Evolutionary conservation across 2,329 filamentous ascomycete genomes (phyloP).

Genomic region (Chaetomium sp.): DNA sequence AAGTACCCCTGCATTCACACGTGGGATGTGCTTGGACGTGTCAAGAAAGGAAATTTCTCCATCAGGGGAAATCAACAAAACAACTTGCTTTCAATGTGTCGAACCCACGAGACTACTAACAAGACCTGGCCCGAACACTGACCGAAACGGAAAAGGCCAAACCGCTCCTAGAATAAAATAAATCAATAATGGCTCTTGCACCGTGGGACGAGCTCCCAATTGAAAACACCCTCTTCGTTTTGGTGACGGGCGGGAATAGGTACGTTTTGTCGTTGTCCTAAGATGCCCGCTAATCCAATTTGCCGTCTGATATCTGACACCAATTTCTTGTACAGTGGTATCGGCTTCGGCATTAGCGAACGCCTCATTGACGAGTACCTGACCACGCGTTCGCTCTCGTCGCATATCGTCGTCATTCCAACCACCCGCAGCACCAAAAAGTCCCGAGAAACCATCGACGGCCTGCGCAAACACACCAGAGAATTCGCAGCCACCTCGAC

Average conservation of each 20-base stretch:
- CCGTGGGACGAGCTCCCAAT: conserved; percentile 32
- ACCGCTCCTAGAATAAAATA: background rate
- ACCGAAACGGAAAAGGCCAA: background rate
- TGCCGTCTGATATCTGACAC: conserved; percentile 24
- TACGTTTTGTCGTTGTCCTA: conserved; percentile 33
- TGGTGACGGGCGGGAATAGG: conserved; percentile 86
- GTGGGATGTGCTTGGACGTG: no score
- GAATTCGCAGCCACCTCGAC: conserved; percentile 37
- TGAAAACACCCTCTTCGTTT: conserved; percentile 51
- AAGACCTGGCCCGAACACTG: no score
- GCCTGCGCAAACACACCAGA: conserved; percentile 57
- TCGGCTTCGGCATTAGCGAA: conserved; percentile 77
- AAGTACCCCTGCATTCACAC: no score
- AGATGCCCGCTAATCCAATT: background rate
- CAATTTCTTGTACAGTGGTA: conserved; percentile 52
- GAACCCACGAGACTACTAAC: no score
- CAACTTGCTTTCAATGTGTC: no score
- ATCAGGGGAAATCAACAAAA: no score
- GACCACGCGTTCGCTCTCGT: conserved; percentile 54
- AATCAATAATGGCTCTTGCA: conserved; percentile 23
- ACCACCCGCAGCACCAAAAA: conserved; percentile 75
- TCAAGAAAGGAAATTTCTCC: no score
- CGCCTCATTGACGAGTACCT: conserved; percentile 90
- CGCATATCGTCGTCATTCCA: conserved; percentile 71
- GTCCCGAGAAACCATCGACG: conserved; percentile 62